Conservation (phyloP, 106 monocot species). For the Ottelia alismoides region DNA sequence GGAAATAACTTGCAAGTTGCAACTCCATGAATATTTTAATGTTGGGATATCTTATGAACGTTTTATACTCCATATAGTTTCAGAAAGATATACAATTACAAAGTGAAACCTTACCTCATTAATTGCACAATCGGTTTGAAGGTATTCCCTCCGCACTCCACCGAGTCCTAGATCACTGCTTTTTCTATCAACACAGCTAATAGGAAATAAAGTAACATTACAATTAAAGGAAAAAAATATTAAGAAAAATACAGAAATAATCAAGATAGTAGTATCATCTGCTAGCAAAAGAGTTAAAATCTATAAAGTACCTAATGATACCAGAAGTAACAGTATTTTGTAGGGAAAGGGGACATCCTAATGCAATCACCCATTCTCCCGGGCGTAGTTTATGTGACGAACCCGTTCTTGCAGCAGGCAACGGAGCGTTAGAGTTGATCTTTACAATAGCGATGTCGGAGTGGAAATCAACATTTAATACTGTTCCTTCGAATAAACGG, state of each 20-base stretch:
- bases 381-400: slow-evolving; percentile 55
- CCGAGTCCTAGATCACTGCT: slow-evolving; percentile 85
- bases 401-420: slow-evolving; percentile 73
- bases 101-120: slow-evolving; percentile 35
- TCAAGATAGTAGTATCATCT: no score
- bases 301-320: slow-evolving; percentile 82
- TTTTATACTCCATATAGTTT: no score
- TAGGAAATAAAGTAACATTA: no score
- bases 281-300: no score
- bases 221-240: no score
- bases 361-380: slow-evolving; percentile 85
- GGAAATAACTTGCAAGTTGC: no score
- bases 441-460: slow-evolving; percentile 92
- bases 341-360: slow-evolving; percentile 82
- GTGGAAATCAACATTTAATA: slow-evolving; percentile 60
- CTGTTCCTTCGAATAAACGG: slow-evolving; percentile 52
- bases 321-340: slow-evolving; percentile 90
- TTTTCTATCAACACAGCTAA: slow-evolving; percentile 82
- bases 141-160: slow-evolving; percentile 61
- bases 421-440: slow-evolving; percentile 65
- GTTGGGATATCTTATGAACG: no score
- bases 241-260: no score
- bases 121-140: slow-evolving; percentile 93
- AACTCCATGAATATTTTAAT: no score
- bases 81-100: no score